Base-by-base conservation (phyloP, 148 eudicot species). In the Chenopodium berlandieri region DNA sequence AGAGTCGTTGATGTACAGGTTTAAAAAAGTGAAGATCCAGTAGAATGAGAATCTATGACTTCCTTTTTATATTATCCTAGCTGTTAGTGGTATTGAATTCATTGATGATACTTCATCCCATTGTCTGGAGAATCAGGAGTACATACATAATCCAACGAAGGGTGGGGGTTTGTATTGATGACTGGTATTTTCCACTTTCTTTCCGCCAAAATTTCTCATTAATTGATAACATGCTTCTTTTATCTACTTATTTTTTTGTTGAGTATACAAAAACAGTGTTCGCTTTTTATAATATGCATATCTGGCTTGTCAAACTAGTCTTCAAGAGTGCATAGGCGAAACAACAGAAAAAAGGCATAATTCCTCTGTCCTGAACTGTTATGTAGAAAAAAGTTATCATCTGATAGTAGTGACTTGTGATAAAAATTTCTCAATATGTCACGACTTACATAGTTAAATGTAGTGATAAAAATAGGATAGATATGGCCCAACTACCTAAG, bases 1-100 rank as follows among this genome's bases (percentile, higher is more conserved):
- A 58, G 99, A 95, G 62, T 88, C 91, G 22, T 87, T 96, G 46
- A 81, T 94, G 90, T 82, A 92, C 80, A 94, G 88, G 82, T 88
- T 91, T 72, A 92, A 88, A 88, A 90, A 86, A 60, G 84, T 84
- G 79, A 89, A 86, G 86, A 81, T 85, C 75, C 84, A 82, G 79
- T 89, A 86, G 84, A 46, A 81, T 83, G 73, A 82, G 78, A 70
- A 73, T 77, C 13, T 47, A 17, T 47, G 31, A 44, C 52, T 73
- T 81, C 74, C 34, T 48, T 78, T 74, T 37, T 83, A 83, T 63
- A 67, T 67, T 60, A 34, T 47, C 10, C 23, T 66, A 44, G 14
- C 50, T 30, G 10, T 47, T 34, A 27, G 32, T 58, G 80, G 23
- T 82, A 44, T 3, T 12, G 56, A 54, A 69, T 78, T 20, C 17